A percentile compares a stretch with the other conserved stretches of the same genome.
Evolutionary conservation across 225 moss, liverwort and hornwort species (phyloP).

Genomic region (Takakia lepidozioides): DNA sequence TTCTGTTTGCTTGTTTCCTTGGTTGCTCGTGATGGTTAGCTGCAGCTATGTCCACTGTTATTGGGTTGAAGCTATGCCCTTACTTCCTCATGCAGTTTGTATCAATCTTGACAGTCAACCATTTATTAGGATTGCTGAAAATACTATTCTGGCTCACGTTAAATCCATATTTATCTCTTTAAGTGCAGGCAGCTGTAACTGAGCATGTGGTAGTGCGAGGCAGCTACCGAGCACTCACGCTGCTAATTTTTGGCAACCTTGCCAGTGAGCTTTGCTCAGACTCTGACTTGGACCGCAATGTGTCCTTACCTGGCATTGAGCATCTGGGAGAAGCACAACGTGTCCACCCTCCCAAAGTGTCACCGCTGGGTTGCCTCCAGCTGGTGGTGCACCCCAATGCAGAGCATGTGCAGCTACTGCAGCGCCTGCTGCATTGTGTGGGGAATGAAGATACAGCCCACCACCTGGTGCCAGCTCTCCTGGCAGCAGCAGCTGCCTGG

Average conservation of each 20-base stretch:
- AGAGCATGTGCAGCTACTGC: slow-evolving; percentile 28
- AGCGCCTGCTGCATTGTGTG: slow-evolving; percentile 36
- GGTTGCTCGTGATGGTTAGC: neutral
- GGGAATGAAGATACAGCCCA: slow-evolving; percentile 27
- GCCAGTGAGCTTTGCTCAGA: slow-evolving; percentile 60
- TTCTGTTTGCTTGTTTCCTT: neutral
- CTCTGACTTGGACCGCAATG: slow-evolving; percentile 17
- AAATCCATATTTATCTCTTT: neutral
- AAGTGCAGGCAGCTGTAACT: slow-evolving; percentile 80
- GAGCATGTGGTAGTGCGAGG: slow-evolving; percentile 97
- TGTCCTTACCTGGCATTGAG: slow-evolving; percentile 17
- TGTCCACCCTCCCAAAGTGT: slow-evolving; percentile 9
- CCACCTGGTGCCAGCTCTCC: slow-evolving; percentile 59
- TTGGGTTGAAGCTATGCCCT: too few species aligned
- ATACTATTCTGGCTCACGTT: too few species aligned
- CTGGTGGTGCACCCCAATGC: slow-evolving; percentile 16
- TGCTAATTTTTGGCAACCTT: slow-evolving; percentile 89
- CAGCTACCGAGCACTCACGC: slow-evolving; percentile 75
- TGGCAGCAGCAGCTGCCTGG: slow-evolving; percentile 67
- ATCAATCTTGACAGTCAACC: too few species aligned
- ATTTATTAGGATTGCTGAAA: too few species aligned
- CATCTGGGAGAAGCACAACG: slow-evolving; percentile 21
- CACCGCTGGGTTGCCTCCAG: slow-evolving; percentile 25
- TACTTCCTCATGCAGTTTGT: too few species aligned
- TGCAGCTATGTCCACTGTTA: too few species aligned